A percentile compares a stretch with the other conserved stretches of the same genome.
phyloP scores from a whole-genome alignment of 202 grass and related monocot species.

The Zoysia matrella region DNA sequence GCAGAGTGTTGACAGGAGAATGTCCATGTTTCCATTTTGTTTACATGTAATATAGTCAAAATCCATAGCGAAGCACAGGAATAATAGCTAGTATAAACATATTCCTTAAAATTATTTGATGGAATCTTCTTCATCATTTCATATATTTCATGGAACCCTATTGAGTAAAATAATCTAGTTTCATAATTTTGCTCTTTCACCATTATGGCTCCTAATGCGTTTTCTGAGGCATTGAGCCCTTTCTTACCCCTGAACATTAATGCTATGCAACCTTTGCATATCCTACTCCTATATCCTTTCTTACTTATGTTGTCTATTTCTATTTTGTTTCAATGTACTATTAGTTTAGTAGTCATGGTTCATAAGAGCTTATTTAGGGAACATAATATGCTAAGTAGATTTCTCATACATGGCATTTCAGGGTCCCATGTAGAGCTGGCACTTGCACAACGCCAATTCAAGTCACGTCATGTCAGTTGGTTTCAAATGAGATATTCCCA shows the following conservation, averaged over 20 bases:
- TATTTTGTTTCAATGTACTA: no score
- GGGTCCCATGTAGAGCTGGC: constrained; percentile 94
- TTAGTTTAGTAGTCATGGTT: no score
- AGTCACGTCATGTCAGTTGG: constrained; percentile 84
- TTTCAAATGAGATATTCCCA: constrained; percentile 90
- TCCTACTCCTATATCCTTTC: no score
- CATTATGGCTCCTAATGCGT: neutral
- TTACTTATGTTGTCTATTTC: no score
- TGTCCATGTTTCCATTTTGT: no score
- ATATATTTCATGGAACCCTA: constrained; percentile 3
- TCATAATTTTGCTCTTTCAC: constrained; percentile 1
- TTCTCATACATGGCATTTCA: constrained; percentile 47
- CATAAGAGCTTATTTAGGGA: neutral
- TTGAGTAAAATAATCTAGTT: constrained; percentile 14
- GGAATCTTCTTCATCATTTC: constrained; percentile 11
- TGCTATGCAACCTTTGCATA: neutral
- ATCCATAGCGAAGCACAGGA: no score
- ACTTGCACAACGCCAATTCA: constrained; percentile 94
- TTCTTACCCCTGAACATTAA: constrained; percentile 12
- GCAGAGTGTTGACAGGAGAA: no score
- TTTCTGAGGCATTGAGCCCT: neutral
- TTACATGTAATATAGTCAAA: no score
- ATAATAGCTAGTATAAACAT: neutral
- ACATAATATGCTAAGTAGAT: constrained; percentile 31
- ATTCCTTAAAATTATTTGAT: neutral